phyloP scores from a whole-genome alignment of 495 filamentous ascomycete genomes.

The Hypoxylon lenormandii region DNA sequence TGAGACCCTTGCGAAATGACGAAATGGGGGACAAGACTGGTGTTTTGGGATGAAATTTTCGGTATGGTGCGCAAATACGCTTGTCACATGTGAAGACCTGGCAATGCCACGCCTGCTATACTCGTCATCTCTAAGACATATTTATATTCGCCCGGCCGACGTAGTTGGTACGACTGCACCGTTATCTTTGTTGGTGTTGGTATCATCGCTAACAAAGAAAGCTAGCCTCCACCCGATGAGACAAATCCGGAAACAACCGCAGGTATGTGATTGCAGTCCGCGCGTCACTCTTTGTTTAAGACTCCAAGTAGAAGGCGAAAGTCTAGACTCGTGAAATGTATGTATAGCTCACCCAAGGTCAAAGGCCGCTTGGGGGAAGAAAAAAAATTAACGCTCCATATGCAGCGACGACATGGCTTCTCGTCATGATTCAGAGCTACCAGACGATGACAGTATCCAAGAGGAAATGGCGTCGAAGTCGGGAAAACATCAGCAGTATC shows the following conservation, averaged over 20 bases:
- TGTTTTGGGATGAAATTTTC: too few species aligned
- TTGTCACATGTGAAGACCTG: too few species aligned
- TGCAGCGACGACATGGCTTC: constrained; percentile 25
- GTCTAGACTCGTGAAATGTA: background rate
- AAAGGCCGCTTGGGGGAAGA: background rate
- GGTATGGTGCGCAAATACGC: too few species aligned
- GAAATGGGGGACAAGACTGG: background rate
- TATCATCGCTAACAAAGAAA: background rate
- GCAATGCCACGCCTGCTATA: background rate
- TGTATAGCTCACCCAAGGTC: background rate
- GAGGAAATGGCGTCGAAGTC: background rate
- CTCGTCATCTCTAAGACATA: background rate
- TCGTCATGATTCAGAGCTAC: background rate
- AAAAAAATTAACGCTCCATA: background rate
- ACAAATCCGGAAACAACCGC: background rate
- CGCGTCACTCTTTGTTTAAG: constrained; percentile 1
- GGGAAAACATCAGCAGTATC: constrained; percentile 13
- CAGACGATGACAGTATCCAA: background rate
- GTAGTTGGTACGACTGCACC: background rate
- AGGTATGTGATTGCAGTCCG: background rate
- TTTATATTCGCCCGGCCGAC: background rate
- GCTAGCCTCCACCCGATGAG: background rate
- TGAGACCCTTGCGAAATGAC: background rate
- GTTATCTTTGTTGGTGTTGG: background rate
- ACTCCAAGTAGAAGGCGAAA: background rate